Evolutionary conservation across 208 protist species (phyloP), one percentile per base, ranked within the genome.

Genomic region (Blastocrithidia nonstop): DNA sequence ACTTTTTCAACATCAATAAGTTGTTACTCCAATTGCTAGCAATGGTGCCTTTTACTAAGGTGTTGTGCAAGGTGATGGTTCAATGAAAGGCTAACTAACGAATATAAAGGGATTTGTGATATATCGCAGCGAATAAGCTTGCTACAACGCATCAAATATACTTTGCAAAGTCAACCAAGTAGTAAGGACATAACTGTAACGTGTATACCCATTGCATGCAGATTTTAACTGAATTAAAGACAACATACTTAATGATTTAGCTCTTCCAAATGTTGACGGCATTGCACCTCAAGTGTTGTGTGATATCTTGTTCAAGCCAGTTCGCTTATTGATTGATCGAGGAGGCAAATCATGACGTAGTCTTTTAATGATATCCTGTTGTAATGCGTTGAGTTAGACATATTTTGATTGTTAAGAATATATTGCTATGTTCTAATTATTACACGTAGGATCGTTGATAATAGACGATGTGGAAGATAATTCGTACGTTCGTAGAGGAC

Each of bases 391-490:
- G 17, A 58, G 49, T 11, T 24, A 16, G 29, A 35, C n/a, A 44
- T 73, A 80, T 31, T 72, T 75, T 46, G 71, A 85, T 41, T 77
- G 63, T 45, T 33, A 35, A 13, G 50, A 44, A 6, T 79, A 71
- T 42, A 68, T 76, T 46, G 61, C 61, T 7, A 64, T 82, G 11
- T 45, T 64, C 0, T 71, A 87, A 36, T 51, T 87, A 37, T 54
- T 79, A 4, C 77, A 87, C 45, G 61, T 73, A 11, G 77, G 77
- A 15, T 82, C 77, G 7, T 56, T 82, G 21, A 72, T 82, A 39
- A 79, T 87, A 33, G 72, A 87, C 38, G 77, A 87, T 49, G 72
- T 87, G 46, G 51, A 87, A 28, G 77, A 87, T 36, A 51, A 71
- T 28, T 81, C 77, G 7, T 20, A 61, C n/a, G 48, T 76, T 5